Evolutionary conservation across 2,329 filamentous ascomycete species (phyloP).

Genomic region (Neocatenulostroma microsporum): DNA sequence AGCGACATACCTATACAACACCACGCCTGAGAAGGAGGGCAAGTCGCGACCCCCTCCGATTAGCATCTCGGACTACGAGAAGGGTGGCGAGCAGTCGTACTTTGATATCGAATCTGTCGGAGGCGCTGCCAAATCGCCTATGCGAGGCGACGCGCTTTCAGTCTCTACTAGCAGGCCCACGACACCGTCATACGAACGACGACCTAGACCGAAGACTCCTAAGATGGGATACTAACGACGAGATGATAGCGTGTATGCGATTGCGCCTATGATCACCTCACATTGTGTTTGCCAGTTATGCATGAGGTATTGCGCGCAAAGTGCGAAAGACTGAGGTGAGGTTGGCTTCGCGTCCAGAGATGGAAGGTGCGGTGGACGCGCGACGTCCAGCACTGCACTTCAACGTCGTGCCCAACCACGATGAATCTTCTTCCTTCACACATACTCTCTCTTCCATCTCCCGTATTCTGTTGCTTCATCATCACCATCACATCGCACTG

Average conservation of each 20-base stretch:
- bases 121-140: conserved; percentile 39
- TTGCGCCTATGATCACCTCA: no score
- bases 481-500: background rate
- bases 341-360: background rate
- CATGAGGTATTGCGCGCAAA: no score
- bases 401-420: no score
- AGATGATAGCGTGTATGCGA: no score
- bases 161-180: conserved; percentile 42
- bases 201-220: conserved; percentile 27
- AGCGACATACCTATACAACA: conserved; percentile 79
- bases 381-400: conserved; percentile 3
- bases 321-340: no score
- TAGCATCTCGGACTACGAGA: conserved; percentile 67
- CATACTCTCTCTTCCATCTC: no score
- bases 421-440: no score
- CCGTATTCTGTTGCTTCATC: background rate
- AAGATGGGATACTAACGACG: no score
- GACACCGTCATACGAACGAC: conserved; percentile 27
- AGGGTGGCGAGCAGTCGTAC: conserved; percentile 41
- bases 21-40: conserved; percentile 50
- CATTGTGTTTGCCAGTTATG: no score
- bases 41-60: conserved; percentile 55
- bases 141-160: conserved; percentile 39
- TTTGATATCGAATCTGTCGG: conserved; percentile 40
- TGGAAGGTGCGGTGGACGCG: conserved; percentile 2